Evolutionary conservation across 2,329 filamentous ascomycete genomes (phyloP).

Genomic region (Verticillium klebahnii): DNA sequence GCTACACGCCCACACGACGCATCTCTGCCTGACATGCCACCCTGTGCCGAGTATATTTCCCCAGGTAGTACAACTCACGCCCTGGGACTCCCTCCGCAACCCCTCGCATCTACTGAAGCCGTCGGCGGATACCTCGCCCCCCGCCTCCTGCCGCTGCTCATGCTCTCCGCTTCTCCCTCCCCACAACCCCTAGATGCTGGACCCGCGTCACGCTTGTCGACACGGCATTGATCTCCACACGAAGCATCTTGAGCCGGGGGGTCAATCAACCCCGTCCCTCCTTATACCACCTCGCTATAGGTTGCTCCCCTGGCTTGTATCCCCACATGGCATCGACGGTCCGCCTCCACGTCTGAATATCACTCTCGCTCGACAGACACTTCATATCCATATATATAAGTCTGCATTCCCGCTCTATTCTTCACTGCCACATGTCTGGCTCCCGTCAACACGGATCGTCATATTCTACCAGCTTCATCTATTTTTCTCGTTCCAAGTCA

Average conservation of each 20-base stretch:
- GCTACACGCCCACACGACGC: background rate
- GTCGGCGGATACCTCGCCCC: background rate
- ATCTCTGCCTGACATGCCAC: background rate
- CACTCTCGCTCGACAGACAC: background rate
- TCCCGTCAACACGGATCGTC: background rate
- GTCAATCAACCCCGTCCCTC: background rate
- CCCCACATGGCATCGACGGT: background rate
- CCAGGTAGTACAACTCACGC: background rate
- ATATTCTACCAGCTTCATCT: background rate
- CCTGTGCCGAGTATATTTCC: background rate
- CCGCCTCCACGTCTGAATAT: background rate
- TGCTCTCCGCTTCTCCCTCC: background rate
- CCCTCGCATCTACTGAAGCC: background rate
- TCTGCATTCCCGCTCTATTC: background rate
- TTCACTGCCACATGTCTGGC: background rate
- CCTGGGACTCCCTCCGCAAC: background rate
- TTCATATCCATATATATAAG: constrained; percentile 1
- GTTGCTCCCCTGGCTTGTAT: background rate
- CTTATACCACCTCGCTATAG: constrained; percentile 1
- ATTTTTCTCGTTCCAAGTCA: background rate
- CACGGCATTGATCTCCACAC: constrained; percentile 1
- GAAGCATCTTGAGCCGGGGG: background rate
- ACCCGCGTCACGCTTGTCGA: background rate
- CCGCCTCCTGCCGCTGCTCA: background rate
- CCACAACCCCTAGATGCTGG: background rate